Evolutionary conservation across 2,329 filamentous ascomycete genomes (phyloP).

Genomic region (Sarocladium strictum): DNA sequence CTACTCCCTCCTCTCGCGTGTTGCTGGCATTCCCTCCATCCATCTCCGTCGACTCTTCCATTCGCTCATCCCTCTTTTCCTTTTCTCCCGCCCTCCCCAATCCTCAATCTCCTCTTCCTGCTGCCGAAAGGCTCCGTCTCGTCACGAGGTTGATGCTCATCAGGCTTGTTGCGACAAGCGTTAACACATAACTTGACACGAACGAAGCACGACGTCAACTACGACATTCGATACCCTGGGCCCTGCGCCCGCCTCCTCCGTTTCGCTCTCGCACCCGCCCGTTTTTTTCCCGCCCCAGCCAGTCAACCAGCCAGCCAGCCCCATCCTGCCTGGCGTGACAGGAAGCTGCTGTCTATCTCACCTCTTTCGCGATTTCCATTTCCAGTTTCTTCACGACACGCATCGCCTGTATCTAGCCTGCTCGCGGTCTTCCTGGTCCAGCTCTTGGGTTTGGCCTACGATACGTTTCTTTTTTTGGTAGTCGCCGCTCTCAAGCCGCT

Average conservation of each 20-base stretch:
- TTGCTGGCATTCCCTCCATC: slow-evolving; percentile 9
- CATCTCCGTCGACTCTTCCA: slow-evolving; percentile 4
- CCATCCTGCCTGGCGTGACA: not conserved
- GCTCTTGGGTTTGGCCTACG: not conserved
- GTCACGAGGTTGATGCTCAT: slow-evolving; percentile 5
- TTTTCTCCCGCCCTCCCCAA: not conserved
- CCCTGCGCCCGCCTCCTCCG: slow-evolving; percentile 7
- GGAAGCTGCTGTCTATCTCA: not conserved
- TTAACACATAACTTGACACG: not conserved
- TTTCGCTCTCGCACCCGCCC: slow-evolving; percentile 3
- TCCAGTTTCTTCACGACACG: not conserved
- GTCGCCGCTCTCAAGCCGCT: not conserved
- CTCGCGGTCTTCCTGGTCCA: not conserved
- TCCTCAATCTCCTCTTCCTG: not conserved
- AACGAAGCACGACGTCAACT: slow-evolving; percentile 6
- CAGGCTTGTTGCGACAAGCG: not conserved
- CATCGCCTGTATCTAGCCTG: not conserved
- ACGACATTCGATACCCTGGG: slow-evolving; percentile 8
- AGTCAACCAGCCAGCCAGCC: no score
- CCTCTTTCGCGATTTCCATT: slow-evolving; percentile 1
- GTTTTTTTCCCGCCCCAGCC: slow-evolving; percentile 9
- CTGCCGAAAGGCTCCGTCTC: not conserved
- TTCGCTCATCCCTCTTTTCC: slow-evolving; percentile 4
- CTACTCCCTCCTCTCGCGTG: not conserved
- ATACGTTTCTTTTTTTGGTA: not conserved